Conservation (phyloP, 139 green algal genomes). For the Chlorella sp. region DNA sequence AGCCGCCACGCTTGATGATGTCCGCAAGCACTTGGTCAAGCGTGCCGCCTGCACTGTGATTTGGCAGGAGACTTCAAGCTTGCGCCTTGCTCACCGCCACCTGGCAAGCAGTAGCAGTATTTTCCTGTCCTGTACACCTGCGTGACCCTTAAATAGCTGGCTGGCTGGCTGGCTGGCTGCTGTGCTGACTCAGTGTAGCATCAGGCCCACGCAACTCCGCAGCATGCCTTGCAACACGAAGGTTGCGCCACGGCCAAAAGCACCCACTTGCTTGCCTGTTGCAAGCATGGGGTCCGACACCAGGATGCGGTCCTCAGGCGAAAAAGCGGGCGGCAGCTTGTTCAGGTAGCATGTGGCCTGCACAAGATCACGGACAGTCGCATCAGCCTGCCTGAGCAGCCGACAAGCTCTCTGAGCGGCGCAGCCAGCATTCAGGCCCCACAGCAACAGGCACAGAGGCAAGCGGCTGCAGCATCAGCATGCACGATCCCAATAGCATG, state of each 20-base stretch:
- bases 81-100: no score
- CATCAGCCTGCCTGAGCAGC: neutral
- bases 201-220: no score
- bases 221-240: no score
- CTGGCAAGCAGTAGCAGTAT: no score
- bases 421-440: neutral
- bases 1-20: slow-evolving; percentile 77
- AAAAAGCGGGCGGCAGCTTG: slow-evolving; percentile 88
- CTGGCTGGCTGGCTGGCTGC: no score
- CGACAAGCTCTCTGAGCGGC: no score
- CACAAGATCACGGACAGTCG: slow-evolving; percentile 12
- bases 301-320: slow-evolving; percentile 79
- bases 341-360: slow-evolving; percentile 93
- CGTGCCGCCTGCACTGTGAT: slow-evolving; percentile 52
- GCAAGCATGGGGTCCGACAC: slow-evolving; percentile 93
- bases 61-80: neutral
- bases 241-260: neutral
- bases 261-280: slow-evolving; percentile 63
- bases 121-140: no score
- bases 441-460: neutral
- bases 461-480: neutral
- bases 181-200: no score
- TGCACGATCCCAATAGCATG: neutral
- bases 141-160: no score
- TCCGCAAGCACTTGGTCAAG: slow-evolving; percentile 73